Evolutionary conservation across 2,329 filamentous ascomycete genomes (phyloP).

Genomic region (Neurospora crassa): DNA sequence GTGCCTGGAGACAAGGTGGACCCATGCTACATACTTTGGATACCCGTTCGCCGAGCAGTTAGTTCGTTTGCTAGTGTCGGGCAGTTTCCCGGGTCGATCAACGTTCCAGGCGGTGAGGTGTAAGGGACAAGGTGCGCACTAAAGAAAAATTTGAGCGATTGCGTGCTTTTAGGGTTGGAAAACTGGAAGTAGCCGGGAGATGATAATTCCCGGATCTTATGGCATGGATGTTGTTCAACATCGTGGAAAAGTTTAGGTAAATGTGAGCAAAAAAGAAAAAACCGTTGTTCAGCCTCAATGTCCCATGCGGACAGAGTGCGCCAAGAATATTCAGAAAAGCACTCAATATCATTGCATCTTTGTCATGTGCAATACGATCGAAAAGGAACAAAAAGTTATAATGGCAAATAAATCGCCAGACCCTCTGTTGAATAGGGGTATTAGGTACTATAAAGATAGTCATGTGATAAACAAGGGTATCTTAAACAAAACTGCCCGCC

Average conservation of each 20-base stretch:
- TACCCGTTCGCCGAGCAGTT: neutral
- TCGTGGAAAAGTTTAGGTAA: neutral
- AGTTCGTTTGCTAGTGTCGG: neutral
- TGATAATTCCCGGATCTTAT: neutral
- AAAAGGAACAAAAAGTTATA: neutral
- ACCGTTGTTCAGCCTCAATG: neutral
- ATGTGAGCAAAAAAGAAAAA: neutral
- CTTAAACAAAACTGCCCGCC: neutral
- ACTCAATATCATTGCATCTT: neutral
- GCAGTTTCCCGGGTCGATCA: neutral
- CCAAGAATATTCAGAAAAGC: neutral
- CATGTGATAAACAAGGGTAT: constrained; percentile 1
- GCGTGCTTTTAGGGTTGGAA: neutral
- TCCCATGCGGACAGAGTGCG: neutral
- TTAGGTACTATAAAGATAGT: neutral
- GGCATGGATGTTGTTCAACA: neutral
- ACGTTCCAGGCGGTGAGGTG: neutral
- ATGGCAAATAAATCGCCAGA: neutral
- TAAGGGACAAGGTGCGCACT: neutral
- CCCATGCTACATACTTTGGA: neutral
- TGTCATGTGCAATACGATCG: neutral
- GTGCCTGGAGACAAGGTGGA: neutral
- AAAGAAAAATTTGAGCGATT: neutral
- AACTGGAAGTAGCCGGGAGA: neutral
- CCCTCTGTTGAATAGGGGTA: neutral